phyloP scores from a whole-genome alignment of 2,329 filamentous ascomycete species.

The Pezicula rhizophila region DNA sequence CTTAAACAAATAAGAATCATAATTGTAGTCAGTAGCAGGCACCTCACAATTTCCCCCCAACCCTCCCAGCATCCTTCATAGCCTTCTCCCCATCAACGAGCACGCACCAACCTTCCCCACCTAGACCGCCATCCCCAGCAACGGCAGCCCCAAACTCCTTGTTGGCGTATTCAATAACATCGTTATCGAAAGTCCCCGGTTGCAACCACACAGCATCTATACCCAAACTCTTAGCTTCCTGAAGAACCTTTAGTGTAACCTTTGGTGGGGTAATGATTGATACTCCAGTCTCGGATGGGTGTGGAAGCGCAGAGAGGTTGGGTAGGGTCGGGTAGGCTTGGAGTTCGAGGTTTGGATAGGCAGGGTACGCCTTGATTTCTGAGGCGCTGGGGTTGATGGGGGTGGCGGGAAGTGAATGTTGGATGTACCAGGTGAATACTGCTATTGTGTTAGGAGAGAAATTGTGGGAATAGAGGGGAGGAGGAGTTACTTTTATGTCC shows the following conservation, averaged over 20 bases:
- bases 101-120: conserved; percentile 78
- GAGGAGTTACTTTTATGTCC: conserved; percentile 69
- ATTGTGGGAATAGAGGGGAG: neutral
- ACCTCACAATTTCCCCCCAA: conserved; percentile 16
- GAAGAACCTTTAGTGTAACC: conserved; percentile 67
- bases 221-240: conserved; percentile 70
- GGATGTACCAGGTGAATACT: conserved; percentile 89
- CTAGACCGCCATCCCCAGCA: conserved; percentile 55
- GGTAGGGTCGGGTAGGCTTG: conserved; percentile 43
- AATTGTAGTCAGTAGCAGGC: too few relatives aligned
- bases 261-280: conserved; percentile 83
- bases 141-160: conserved; percentile 69
- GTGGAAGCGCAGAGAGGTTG: conserved; percentile 56
- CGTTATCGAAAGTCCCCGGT: conserved; percentile 79
- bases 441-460: conserved; percentile 7
- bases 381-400: conserved; percentile 74
- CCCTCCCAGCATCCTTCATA: conserved; percentile 45
- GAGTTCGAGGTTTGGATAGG: conserved; percentile 24
- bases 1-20: too few relatives aligned
- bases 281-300: conserved; percentile 66
- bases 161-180: conserved; percentile 64
- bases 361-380: conserved; percentile 53
- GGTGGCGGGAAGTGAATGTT: conserved; percentile 67
- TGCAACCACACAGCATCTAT: conserved; percentile 80
- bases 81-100: conserved; percentile 74